Conservation (phyloP, 441 rosid species). For the Breynia disticha region DNA sequence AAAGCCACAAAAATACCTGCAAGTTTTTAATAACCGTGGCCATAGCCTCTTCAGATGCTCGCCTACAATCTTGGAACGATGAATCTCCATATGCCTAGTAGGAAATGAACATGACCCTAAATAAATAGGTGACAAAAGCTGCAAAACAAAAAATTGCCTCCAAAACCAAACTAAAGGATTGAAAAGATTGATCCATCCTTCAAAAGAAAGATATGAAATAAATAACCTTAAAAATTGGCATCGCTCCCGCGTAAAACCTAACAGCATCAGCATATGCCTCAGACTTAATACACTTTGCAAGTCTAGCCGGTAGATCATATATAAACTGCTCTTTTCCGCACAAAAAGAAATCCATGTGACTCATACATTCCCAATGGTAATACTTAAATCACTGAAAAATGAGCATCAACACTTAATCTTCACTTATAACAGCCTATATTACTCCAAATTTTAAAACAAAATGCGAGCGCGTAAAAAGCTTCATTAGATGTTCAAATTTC, state of each 20-base stretch:
- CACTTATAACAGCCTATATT: not conserved
- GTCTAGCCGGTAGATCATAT: conserved; percentile 95
- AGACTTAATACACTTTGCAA: conserved; percentile 79
- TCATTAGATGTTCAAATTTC: no score
- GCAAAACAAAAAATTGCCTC: conserved; percentile 2
- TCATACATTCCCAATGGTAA: conserved; percentile 20
- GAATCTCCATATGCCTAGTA: conserved; percentile 87
- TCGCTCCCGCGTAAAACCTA: conserved; percentile 87
- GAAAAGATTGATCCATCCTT: conserved; percentile 3
- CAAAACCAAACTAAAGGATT: conserved; percentile 6
- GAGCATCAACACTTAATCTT: not conserved
- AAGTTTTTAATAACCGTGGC: conserved; percentile 55
- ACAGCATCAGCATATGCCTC: conserved; percentile 96
- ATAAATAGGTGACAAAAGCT: not conserved
- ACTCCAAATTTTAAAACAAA: not conserved
- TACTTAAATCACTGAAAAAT: conserved; percentile 5
- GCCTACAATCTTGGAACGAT: conserved; percentile 87
- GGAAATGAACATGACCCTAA: conserved; percentile 11
- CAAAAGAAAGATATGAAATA: conserved; percentile 1
- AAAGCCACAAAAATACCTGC: conserved; percentile 39
- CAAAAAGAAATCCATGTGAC: conserved; percentile 33
- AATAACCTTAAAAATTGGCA: conserved; percentile 88
- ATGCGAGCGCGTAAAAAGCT: no score
- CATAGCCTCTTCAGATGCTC: conserved; percentile 93
- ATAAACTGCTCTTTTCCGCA: conserved; percentile 83